Percentiles rank a stretch among this genome's conserved stretches.
phyloP scores from a whole-genome alignment of 164 flowering plant genomes.

The Aristolochia californica region DNA sequence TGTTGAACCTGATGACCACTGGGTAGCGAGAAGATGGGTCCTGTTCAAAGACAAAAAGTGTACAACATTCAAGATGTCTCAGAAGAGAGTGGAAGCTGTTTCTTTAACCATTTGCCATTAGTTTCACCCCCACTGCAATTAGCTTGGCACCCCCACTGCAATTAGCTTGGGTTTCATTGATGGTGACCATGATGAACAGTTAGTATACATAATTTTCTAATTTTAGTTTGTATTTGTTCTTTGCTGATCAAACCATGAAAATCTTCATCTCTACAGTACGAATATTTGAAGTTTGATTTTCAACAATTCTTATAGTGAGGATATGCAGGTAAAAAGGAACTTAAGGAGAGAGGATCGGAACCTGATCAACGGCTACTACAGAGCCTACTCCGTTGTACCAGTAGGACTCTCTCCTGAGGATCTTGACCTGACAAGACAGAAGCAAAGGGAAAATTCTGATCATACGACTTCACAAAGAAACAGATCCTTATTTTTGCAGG shows the following conservation, averaged over 20 bases:
- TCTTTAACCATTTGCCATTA: too few species aligned
- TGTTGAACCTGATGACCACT: slow-evolving; percentile 83
- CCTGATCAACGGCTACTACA: slow-evolving; percentile 96
- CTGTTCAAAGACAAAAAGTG: slow-evolving; percentile 22
- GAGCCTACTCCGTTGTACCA: slow-evolving; percentile 91
- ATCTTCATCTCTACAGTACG: neutral
- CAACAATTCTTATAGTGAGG: neutral
- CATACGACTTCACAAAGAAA: neutral
- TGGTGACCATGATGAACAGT: too few species aligned
- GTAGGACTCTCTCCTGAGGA: slow-evolving; percentile 87
- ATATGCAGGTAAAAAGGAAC: neutral
- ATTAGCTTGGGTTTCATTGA: too few species aligned
- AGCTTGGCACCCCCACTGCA: too few species aligned
- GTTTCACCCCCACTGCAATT: too few species aligned
- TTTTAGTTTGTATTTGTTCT: too few species aligned
- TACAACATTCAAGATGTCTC: neutral
- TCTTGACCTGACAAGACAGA: slow-evolving; percentile 52
- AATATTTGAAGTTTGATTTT: neutral
- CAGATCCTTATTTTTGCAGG: neutral
- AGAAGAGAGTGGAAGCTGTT: neutral
- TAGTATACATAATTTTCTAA: too few species aligned
- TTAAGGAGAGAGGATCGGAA: slow-evolving; percentile 3
- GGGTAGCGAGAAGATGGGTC: slow-evolving; percentile 85
- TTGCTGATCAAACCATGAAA: too few species aligned
- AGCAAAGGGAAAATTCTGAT: neutral